Conservation (phyloP, 306 rosid genomes). For the Trichosanthes truncata region DNA sequence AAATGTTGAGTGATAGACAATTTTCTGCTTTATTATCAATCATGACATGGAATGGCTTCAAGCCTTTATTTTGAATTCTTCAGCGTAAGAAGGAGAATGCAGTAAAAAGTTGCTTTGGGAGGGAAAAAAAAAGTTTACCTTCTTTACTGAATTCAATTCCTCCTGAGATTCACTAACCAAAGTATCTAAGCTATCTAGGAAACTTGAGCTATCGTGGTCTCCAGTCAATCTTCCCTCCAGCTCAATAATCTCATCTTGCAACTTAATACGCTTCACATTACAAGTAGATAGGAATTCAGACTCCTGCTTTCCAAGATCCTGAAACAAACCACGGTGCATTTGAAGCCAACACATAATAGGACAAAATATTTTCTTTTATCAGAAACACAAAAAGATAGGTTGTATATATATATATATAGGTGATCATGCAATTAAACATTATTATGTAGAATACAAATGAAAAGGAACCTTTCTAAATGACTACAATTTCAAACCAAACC, state of each 20-base stretch:
- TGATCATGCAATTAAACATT: neutral
- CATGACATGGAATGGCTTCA: neutral
- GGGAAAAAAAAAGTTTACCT: slow-evolving; percentile 33
- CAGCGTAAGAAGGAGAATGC: neutral
- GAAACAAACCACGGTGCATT: slow-evolving; percentile 13
- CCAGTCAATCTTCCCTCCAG: slow-evolving; percentile 41
- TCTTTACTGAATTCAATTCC: slow-evolving; percentile 40
- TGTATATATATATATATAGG: too few relatives aligned
- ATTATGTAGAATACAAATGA: neutral
- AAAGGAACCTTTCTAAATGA: neutral
- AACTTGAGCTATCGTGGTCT: slow-evolving; percentile 28
- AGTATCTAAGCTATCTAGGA: slow-evolving; percentile 31
- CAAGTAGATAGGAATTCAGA: slow-evolving; percentile 24
- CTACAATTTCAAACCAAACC: neutral
- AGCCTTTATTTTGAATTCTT: slow-evolving; percentile 1
- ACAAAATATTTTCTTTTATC: neutral
- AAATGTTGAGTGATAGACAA: neutral
- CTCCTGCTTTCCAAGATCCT: slow-evolving; percentile 65
- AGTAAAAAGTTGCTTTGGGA: neutral
- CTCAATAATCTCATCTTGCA: slow-evolving; percentile 41
- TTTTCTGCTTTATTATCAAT: neutral
- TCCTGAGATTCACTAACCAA: slow-evolving; percentile 37
- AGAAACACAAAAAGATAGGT: neutral
- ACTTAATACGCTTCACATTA: slow-evolving; percentile 27
- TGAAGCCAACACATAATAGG: neutral